These are phyloP conservation scores for Eimeria praecox DNA, from an alignment of 169 alveolate genomes.

Conservation along the genomic window DNA sequence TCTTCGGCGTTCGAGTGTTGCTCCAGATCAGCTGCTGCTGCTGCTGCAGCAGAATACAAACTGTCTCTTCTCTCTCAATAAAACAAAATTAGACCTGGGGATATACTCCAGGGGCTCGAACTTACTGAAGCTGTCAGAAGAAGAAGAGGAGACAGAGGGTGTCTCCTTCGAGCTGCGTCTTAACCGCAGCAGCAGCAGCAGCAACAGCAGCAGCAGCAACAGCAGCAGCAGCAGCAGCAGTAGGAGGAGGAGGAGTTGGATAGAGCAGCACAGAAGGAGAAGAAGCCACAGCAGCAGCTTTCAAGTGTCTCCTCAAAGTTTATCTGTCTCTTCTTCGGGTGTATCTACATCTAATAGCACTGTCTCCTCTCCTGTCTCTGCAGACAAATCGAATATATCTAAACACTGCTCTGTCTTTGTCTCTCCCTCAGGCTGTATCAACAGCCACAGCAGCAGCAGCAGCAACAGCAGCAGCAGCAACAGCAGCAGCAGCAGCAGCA, in stretches of 20 bases:
- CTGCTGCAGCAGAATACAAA: no score
- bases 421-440: not conserved
- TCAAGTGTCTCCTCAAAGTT: not conserved
- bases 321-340: not conserved
- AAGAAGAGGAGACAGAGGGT: constrained; percentile 3
- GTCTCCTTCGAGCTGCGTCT: not conserved
- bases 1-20: no score
- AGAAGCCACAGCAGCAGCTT: constrained; percentile 12
- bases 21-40: no score
- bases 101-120: no score
- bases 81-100: no score
- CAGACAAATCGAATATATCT: no score
- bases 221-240: not conserved
- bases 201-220: constrained; percentile 47
- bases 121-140: constrained; percentile 16
- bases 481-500: no score
- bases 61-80: not conserved
- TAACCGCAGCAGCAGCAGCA: not conserved
- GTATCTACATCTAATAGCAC: not conserved
- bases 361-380: not conserved
- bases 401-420: no score
- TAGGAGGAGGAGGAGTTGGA: not conserved
- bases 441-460: no score
- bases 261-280: not conserved
- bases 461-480: no score